Evolutionary conservation across 805 yeast species (phyloP).

Genomic region (Saccharomycopsis vini): DNA sequence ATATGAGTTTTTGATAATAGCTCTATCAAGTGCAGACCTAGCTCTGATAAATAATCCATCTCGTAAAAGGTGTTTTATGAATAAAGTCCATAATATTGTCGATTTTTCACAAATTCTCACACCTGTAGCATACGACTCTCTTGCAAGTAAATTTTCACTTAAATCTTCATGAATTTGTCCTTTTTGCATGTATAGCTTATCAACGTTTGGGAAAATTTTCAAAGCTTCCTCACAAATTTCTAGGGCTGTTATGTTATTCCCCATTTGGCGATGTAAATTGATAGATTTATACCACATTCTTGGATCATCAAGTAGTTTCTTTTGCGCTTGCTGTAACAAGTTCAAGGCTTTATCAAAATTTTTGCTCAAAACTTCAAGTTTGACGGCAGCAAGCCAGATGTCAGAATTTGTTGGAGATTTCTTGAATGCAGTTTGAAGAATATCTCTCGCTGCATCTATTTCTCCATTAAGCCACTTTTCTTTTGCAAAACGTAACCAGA

Average conservation of each 20-base stretch:
- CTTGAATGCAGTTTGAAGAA: constrained; percentile 41
- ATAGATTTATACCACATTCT: constrained; percentile 57
- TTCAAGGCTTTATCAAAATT: constrained; percentile 29
- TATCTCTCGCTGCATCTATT: constrained; percentile 40
- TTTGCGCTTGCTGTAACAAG: constrained; percentile 33
- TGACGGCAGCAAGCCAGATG: constrained; percentile 65
- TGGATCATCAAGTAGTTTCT: constrained; percentile 29
- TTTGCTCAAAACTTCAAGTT: constrained; percentile 43
- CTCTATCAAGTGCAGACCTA: constrained; percentile 64
- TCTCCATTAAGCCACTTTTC: constrained; percentile 52
- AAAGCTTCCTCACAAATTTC: constrained; percentile 39
- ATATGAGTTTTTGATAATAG: constrained; percentile 41
- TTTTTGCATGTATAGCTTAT: constrained; percentile 52
- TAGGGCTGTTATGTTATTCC: constrained; percentile 31
- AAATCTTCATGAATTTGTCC: constrained; percentile 42
- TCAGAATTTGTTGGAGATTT: constrained; percentile 39
- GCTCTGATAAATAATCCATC: constrained; percentile 39
- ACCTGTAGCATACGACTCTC: constrained; percentile 41
- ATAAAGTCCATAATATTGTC: constrained; percentile 44
- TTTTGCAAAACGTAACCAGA: constrained; percentile 65
- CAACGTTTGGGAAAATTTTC: constrained; percentile 36
- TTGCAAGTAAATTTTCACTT: constrained; percentile 31
- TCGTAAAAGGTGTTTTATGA: constrained; percentile 34
- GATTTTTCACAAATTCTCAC: constrained; percentile 37
- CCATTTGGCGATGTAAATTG: constrained; percentile 37